Conservation (phyloP, 306 rosid species). For the Rosa rugosa region DNA sequence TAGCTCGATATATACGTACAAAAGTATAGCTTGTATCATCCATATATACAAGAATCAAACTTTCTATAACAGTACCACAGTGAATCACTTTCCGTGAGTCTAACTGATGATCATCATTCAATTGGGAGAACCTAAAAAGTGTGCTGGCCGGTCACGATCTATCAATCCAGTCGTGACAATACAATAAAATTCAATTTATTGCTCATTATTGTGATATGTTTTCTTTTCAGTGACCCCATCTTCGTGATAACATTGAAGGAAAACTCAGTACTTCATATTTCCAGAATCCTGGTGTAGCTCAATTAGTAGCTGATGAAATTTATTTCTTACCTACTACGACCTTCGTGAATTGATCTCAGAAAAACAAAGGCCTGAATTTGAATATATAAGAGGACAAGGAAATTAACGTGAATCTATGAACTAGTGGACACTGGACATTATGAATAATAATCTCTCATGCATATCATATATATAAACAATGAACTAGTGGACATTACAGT, state of each 20-base stretch:
- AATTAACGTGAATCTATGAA: slow-evolving; percentile 6
- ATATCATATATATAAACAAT: neutral
- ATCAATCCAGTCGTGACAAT: neutral
- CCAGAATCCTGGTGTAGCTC: neutral
- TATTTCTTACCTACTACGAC: neutral
- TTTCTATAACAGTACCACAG: too few species aligned
- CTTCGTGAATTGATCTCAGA: neutral
- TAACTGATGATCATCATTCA: neutral
- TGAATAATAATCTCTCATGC: neutral
- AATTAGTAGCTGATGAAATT: neutral
- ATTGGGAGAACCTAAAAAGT: neutral
- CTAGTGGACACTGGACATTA: slow-evolving; percentile 8
- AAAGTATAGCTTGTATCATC: too few species aligned
- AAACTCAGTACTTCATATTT: neutral
- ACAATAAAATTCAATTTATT: neutral
- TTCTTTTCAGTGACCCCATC: neutral
- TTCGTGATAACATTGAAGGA: neutral
- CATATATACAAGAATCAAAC: too few species aligned
- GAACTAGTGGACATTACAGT: neutral
- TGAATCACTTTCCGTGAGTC: too few species aligned
- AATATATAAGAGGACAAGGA: neutral
- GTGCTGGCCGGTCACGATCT: neutral
- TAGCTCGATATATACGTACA: too few species aligned
- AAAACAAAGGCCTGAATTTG: neutral
- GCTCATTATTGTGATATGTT: neutral